These are phyloP conservation scores for Somion occarium DNA, from an alignment of 1,284 basidiomycete genomes.

Conservation along the genomic window DNA sequence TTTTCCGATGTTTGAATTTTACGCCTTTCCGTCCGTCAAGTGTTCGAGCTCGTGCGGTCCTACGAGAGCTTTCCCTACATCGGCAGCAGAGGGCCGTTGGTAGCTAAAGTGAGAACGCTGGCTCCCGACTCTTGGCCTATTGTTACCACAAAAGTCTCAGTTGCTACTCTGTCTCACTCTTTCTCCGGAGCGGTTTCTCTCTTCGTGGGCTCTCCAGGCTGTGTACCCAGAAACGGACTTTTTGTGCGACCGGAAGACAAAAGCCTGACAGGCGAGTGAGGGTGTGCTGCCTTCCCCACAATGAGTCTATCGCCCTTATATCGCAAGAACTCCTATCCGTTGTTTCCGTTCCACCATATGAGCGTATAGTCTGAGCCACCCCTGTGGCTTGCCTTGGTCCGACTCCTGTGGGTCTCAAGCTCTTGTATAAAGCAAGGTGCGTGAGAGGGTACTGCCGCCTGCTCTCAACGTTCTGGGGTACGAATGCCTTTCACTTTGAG, in stretches of 20 bases:
- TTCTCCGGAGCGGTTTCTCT: slow-evolving; percentile 3
- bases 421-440: background rate
- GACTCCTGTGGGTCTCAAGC: background rate
- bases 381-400: slow-evolving; percentile 3
- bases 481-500: slow-evolving; percentile 33
- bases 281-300: slow-evolving; percentile 1
- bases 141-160: slow-evolving; percentile 7
- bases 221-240: slow-evolving; percentile 8
- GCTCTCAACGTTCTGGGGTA: background rate
- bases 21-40: no score
- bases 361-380: slow-evolving; percentile 1
- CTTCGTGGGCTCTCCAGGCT: background rate
- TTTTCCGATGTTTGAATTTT: no score
- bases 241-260: slow-evolving; percentile 4
- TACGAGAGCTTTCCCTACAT: background rate
- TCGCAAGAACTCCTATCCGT: slow-evolving; percentile 8
- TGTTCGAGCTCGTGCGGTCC: background rate
- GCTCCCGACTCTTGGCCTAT: slow-evolving; percentile 6
- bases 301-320: slow-evolving; percentile 4
- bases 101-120: background rate
- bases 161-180: background rate
- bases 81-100: background rate
- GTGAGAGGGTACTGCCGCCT: background rate
- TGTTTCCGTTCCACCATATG: background rate
- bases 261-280: slow-evolving; percentile 1